Conservation (phyloP, 73 alveolate species). For the Paramecium primaurelia region DNA sequence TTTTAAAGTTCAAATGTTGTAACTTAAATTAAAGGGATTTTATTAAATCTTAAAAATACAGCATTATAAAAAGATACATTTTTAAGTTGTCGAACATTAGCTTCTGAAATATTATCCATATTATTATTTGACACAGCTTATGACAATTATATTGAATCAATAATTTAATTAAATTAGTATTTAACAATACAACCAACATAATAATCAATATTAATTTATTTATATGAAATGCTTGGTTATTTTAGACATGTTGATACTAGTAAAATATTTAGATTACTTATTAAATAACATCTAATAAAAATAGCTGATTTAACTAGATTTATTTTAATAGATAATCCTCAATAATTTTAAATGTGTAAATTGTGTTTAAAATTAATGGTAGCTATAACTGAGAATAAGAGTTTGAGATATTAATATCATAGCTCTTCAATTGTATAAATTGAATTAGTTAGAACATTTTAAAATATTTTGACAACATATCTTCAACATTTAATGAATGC, state of each 20-base stretch:
- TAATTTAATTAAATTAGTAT: neutral
- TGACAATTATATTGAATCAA: neutral
- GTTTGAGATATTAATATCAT: neutral
- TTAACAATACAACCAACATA: neutral
- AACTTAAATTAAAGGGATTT: neutral
- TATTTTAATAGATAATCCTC: neutral
- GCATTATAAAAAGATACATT: neutral
- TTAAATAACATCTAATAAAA: neutral
- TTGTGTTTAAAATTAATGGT: conserved; percentile 20
- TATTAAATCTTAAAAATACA: neutral
- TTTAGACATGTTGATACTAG: neutral
- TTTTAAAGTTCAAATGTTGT: neutral
- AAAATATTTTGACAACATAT: neutral
- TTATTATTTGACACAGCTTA: neutral
- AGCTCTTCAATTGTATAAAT: conserved; percentile 1
- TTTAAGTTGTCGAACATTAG: neutral
- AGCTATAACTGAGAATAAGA: neutral
- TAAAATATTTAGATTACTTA: neutral
- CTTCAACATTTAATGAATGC: neutral
- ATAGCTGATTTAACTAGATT: neutral
- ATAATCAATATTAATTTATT: neutral
- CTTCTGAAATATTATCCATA: neutral
- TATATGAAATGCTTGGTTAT: conserved; percentile 14
- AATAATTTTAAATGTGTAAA: neutral
- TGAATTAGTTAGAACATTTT: neutral